Base-by-base conservation (phyloP, 345 rosid genomes). In the Laguncularia racemosa region DNA sequence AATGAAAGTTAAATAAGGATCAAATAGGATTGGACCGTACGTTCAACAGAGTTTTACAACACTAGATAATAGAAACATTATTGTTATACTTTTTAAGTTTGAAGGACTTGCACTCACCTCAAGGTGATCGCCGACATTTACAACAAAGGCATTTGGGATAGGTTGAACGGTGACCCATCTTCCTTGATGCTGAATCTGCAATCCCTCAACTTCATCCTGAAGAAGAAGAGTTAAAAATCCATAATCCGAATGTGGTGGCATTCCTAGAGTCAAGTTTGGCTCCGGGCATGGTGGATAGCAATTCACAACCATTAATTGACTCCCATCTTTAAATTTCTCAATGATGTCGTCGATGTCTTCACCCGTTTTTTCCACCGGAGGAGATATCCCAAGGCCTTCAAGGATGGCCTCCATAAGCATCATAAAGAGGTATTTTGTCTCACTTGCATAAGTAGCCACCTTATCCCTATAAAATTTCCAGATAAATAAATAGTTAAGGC, bases 251-350 rank as follows among this genome's bases (percentile, higher is more conserved):
- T 76, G 80, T 0, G 77, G 67, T 0, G 64, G 62, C 62, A 76
- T 48, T 28, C 76, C 80, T 0, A 76, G 64, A 0, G 80, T 69
- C 11, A 76, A 67, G 18, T 72, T 67, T 11, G 80, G 77, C 40
- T 76, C 69, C 0, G 80, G 80, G 51, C 80, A 76, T 14, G 67
- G 48, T 4, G 80, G 80, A 28, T 71, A 76, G 58, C 52, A 80
- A 53, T 66, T 69, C 4, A 56, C 56, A 64, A 69, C 50, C 0
- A 71, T 26, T 2, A 73, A 16, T 47, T 72, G 73, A 62, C 71
- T 62, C 10, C 68, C 69, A 0, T 50, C 54, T 50, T 50, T 50
- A 18, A 71, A 54, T 21, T 33, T 33, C 11, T 33, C 40, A 4
- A 33, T 1, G 9, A 33, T 4, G 9, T 33, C 9, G 40, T 33